Evolutionary conservation across 768 basidiomycete genomes (phyloP), one percentile per base, ranked within the genome.

Genomic region (Tulasnella sp.): DNA sequence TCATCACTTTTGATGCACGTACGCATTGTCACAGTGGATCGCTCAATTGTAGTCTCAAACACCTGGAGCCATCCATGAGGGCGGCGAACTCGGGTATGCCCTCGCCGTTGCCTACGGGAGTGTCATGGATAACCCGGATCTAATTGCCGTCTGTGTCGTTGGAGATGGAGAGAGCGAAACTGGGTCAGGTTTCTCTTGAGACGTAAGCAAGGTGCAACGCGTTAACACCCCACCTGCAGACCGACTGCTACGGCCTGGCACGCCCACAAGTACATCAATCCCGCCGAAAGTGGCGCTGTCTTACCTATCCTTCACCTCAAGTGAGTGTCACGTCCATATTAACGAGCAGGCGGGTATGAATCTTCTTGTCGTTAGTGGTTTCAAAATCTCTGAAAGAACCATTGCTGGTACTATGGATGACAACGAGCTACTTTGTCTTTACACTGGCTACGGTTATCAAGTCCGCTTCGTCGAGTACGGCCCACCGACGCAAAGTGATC

Each of bases 401-500:
- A 84, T 96, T 58, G 84, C 81, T 58, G 91, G 90, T 37, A 83
- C 83, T 19, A 91, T 93, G 88, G 90, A 93, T 64, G 75, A 94
- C 66, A 82, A 84, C 64, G 91, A 93, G 66, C 70, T 92, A 25
- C 75, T 72, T 15, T 71, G 82, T 0, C 71, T 90, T 23, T 91
- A 87, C 75, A 81, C 62, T 25, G 79, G 85, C 3, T 88, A 89
- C 65, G 87, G 90, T n/a, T 94, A 92, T 67, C 84, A 91, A 71
- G 82, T 82, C 49, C 80, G 86, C 48, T 81, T 94, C 61, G 82
- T 96, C 59, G 80, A 84, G 54, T 74, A 73, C 64, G 66, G 65
- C 23, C 21, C 52, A 31, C 58, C 65, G 6, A 54, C 64, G 7
- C 41, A 77, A 82, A 61, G 67, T 80, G 45, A 68, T 68, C 15